These are phyloP conservation scores for Russula sp. DNA, from an alignment of 768 basidiomycete species.

Conservation along the genomic window DNA sequence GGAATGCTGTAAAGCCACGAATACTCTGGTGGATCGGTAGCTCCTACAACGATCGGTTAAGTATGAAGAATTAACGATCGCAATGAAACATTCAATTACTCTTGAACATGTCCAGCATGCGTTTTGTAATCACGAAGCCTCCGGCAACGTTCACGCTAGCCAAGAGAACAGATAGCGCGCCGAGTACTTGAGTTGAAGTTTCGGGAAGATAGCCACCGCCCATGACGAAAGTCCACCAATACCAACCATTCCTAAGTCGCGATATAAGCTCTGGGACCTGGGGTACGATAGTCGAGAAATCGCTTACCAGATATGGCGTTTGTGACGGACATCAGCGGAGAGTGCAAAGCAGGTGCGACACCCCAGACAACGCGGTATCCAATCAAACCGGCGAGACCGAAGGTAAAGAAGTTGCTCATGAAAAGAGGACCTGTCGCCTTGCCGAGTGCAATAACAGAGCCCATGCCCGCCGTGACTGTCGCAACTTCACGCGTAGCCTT, in stretches of 20 bases:
- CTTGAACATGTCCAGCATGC: conserved; percentile 93
- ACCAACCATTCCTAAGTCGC: conserved; percentile 61
- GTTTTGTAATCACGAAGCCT: conserved; percentile 85
- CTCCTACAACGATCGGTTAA: conserved; percentile 44
- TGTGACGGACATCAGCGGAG: conserved; percentile 88
- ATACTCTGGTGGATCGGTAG: conserved; percentile 85
- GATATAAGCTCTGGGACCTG: background rate
- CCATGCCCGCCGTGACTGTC: conserved; percentile 73
- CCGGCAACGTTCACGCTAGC: conserved; percentile 88
- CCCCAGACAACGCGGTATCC: conserved; percentile 91
- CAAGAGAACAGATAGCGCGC: conserved; percentile 79
- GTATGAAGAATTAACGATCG: background rate
- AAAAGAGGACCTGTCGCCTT: conserved; percentile 78
- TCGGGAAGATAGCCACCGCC: conserved; percentile 82
- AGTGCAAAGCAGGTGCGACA: conserved; percentile 83
- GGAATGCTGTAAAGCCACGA: conserved; percentile 79
- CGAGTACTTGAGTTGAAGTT: conserved; percentile 75
- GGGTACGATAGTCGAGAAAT: background rate
- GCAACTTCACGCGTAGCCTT: conserved; percentile 74
- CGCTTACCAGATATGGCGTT: conserved; percentile 79
- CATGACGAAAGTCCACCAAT: conserved; percentile 89
- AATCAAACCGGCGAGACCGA: conserved; percentile 80
- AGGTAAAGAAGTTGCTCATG: conserved; percentile 87
- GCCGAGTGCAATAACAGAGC: conserved; percentile 65
- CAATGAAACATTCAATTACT: conserved; percentile 45